phyloP scores from a whole-genome alignment of 495 filamentous ascomycete species.

The Neurospora terricola region DNA sequence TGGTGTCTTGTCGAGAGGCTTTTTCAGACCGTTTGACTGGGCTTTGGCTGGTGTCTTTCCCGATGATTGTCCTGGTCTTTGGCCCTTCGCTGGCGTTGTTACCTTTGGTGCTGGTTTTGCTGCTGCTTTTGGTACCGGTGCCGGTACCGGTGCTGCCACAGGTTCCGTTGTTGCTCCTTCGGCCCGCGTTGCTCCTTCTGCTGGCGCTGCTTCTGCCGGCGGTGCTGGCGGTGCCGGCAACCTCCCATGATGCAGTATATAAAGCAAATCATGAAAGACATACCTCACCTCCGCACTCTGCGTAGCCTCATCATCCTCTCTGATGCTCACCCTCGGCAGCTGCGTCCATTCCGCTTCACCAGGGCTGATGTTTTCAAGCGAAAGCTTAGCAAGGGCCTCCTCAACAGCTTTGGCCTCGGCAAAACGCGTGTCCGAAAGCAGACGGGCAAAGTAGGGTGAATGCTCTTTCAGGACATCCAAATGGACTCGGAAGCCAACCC shows the following conservation, averaged over 20 bases:
- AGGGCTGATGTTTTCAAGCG: constrained; percentile 30
- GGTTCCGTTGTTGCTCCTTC: not conserved
- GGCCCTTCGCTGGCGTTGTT: not conserved
- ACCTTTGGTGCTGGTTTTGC: not conserved
- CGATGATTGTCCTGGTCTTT: not conserved
- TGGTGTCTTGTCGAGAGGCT: not conserved
- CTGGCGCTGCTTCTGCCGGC: constrained; percentile 14
- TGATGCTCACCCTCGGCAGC: constrained; percentile 45
- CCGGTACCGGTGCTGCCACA: not conserved
- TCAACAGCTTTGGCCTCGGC: constrained; percentile 39
- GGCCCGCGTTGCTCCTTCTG: not conserved
- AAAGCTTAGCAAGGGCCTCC: constrained; percentile 31
- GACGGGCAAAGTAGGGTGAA: constrained; percentile 50
- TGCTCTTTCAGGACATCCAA: constrained; percentile 29
- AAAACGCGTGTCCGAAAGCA: constrained; percentile 42
- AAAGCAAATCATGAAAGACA: constrained; percentile 47
- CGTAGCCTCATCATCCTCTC: constrained; percentile 50
- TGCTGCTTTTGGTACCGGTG: not conserved
- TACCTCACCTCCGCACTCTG: constrained; percentile 35
- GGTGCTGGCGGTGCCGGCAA: not conserved
- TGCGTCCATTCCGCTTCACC: constrained; percentile 33
- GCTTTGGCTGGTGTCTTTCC: not conserved
- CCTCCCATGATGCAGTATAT: constrained; percentile 38
- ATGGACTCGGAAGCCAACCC: constrained; percentile 30
- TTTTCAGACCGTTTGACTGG: not conserved